Conservation (phyloP, 768 basidiomycete species). For the Mycena capillaripes region DNA sequence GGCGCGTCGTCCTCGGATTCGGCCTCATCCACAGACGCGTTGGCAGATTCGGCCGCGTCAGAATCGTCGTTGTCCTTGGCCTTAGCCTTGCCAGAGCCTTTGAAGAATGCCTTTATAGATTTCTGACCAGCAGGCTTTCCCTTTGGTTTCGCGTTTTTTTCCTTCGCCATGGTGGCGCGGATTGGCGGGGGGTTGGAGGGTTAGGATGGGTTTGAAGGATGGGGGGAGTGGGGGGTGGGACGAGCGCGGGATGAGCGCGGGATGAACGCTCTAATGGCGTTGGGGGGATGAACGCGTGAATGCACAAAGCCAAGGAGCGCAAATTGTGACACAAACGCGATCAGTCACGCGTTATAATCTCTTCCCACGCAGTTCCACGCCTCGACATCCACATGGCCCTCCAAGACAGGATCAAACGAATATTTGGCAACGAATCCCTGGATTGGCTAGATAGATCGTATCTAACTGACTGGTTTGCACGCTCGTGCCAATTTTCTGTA, state of each 20-base stretch:
- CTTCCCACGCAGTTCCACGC: neutral
- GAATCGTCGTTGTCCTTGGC: constrained; percentile 47
- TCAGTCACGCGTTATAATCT: constrained; percentile 4
- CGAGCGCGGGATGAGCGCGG: too few relatives aligned
- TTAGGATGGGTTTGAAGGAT: too few relatives aligned
- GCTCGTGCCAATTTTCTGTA: neutral
- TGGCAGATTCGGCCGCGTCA: constrained; percentile 32
- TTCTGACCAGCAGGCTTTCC: constrained; percentile 62
- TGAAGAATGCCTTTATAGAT: constrained; percentile 69
- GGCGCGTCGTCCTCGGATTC: constrained; percentile 48
- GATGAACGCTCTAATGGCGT: too few relatives aligned
- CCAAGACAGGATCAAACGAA: constrained; percentile 12
- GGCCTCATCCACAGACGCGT: constrained; percentile 48
- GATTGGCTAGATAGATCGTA: constrained; percentile 64
- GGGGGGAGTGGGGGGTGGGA: too few relatives aligned
- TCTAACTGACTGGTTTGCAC: constrained; percentile 65
- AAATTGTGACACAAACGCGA: constrained; percentile 32
- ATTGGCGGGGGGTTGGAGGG: too few relatives aligned
- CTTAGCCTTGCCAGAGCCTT: constrained; percentile 48
- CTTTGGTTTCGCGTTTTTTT: constrained; percentile 51
- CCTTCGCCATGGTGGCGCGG: constrained; percentile 62
- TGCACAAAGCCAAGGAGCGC: too few relatives aligned
- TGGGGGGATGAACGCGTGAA: too few relatives aligned
- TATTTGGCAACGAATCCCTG: constrained; percentile 54
- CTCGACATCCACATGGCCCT: constrained; percentile 9